Evolutionary conservation across 768 basidiomycete species (phyloP), one percentile per base, ranked within the genome.

Genomic region (Tricholomella constricta): DNA sequence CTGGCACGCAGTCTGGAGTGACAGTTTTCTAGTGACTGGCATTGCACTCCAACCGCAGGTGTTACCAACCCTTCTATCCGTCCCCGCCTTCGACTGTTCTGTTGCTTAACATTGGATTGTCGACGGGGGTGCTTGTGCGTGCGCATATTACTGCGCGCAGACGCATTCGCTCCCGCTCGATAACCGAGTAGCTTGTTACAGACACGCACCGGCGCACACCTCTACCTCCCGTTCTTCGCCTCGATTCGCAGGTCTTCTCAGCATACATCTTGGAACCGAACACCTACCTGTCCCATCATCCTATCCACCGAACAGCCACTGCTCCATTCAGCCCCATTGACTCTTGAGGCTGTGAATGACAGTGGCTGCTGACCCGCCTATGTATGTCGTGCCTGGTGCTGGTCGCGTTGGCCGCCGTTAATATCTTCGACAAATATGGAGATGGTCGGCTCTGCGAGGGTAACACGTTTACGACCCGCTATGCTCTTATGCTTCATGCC

Each of bases 1-100:
- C 89, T 7, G 89, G 88, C 23, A 92, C 90, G 14, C 91, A 92
- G 66, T 83, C 85, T 43, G 91, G 91, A 40, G 80, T 94, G 57
- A 94, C 91, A 34, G 89, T 90, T 58, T 94, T 90, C 72, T 94
- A 58, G 57, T 45, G 25, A 45, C 34, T 27, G 22, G 38, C 45
- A 26, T 29, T 40, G 44, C 52, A 41, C 40, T 38, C 43, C 23
- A 15, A 51, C 23, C 38, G 41, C 49, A 47, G 49, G 41, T 54
- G 37, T 45, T 38, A 45, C 48, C 31, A 32, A 32, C 31, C 31
- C 41, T 32, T n/a, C 36, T 42, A 32, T 38, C 43, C 40, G 43
- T 40, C 29, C 6, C 29, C 17, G 46, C 25, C 48, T 19, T 49
- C 49, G 57, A 45, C 55, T 49, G 35, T 43, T 46, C 32, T 41